Evolutionary conservation across 2,329 filamentous ascomycete species (phyloP).

Genomic region (Fusarium brevicatenulatum): DNA sequence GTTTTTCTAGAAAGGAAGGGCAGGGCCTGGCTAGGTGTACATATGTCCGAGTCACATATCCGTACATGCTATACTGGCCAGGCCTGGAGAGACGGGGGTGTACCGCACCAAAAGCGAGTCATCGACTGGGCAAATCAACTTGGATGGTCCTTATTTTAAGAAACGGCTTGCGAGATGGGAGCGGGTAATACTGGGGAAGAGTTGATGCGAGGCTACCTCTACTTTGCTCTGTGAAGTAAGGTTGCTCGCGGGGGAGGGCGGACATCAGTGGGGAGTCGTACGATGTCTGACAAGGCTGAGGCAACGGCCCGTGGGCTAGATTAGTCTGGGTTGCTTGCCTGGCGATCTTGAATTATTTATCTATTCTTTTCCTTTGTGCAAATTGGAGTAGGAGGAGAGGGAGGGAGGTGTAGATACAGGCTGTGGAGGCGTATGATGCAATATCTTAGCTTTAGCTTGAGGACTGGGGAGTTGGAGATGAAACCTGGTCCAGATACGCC

Average conservation of each 20-base stretch:
- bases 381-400: conserved; percentile 19
- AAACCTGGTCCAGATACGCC: conserved; percentile 20
- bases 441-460: conserved; percentile 16
- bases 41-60: conserved; percentile 13
- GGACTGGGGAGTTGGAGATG: conserved; percentile 26
- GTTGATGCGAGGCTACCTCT: conserved; percentile 43
- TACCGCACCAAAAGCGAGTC: conserved; percentile 36
- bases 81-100: conserved; percentile 35
- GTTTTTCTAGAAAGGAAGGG: conserved; percentile 21
- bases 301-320: conserved; percentile 38
- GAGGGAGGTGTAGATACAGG: conserved; percentile 38
- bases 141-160: conserved; percentile 24
- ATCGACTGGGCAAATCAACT: conserved; percentile 27
- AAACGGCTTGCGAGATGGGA: conserved; percentile 31
- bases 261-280: conserved; percentile 44
- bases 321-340: conserved; percentile 6
- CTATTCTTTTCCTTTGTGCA: conserved; percentile 43
- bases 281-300: conserved; percentile 45
- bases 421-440: conserved; percentile 34
- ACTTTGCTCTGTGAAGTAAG: conserved; percentile 35
- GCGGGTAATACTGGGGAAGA: conserved; percentile 46
- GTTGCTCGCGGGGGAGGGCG: conserved; percentile 34
- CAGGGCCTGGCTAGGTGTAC: conserved; percentile 15
- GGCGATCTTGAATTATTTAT: conserved; percentile 20
- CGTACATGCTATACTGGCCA: conserved; percentile 7